Base-by-base conservation (phyloP, 768 basidiomycete genomes). In the Hygrophorus russula region DNA sequence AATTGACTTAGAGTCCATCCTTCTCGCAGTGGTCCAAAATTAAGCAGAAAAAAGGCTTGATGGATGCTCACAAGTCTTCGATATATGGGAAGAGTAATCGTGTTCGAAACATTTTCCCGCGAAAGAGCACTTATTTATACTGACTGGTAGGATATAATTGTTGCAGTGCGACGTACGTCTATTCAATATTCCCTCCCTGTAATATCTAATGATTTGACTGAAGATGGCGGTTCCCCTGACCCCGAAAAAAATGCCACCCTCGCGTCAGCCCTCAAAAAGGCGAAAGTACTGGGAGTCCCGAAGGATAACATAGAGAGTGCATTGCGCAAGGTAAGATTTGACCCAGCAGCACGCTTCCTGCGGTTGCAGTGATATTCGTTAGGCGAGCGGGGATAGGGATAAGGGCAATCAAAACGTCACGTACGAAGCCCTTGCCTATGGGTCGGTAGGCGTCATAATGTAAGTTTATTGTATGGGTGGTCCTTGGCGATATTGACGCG, bases 21-120 rank as follows among this genome's bases (percentile, higher is more conserved):
- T 24, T 24, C 36, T 41, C 42, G 8, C 46, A 83, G 81, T 83
- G 80, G 81, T 81, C 81, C 0, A 83, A 83, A 69, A 83, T 83
- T 54, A 81, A 82, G 54, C 71, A 78, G 44, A 73, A 68, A 54
- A 84, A 84, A 53, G 81, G 78, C 13, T 60, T 66, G n/a, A 74
- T 69, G 49, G 82, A 84, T 54, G 64, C 67, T 6, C 71, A 74
- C 51, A 80, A 73, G 55, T 73, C 78, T 41, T 62, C 64, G 34
- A 36, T 78, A n/a, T 80, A 75, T 38, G 65, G 73, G 28, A 77
- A 65, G 55, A 70, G 73, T 12, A 67, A 65, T 45, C 66, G 69
- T 46, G 82, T 84, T 57, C 31, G 78, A 51, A 31, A 17, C 11
- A 2, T 10, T 36, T 36, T 13, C 29, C 43, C 36, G 7, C 24